Evolutionary conservation across 352 stramenopile species (phyloP), one percentile per base, ranked within the genome.

Genomic region (Blastocystis sp.): DNA sequence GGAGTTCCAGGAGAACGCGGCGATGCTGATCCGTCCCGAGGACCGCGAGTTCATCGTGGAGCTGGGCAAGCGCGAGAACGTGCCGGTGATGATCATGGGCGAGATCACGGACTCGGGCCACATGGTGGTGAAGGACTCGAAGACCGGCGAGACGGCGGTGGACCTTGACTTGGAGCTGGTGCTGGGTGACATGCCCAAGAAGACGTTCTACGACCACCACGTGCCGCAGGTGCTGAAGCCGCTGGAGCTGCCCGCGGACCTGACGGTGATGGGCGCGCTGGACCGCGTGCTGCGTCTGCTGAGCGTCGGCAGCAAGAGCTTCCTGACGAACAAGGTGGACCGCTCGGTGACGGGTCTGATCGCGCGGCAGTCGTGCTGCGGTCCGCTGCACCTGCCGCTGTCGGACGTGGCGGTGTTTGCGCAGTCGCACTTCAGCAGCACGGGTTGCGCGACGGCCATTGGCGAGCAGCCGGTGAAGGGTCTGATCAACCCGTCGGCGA

Each of bases 1-100:
- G 18, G 96, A 99, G 91, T 99, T 98, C 90, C 96, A 99, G 90
- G 96, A 99, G 89, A 98, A 98, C 88, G 97, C 98, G 87, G 95
- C 94, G 27, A 89, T 99, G 24, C 89, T 99, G 36, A 92, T 98
- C 61, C 90, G 91, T 61, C 90, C 93, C 4, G 90, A 94, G 56
- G 91, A 97, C 84, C 89, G 91, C 4, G 91, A 94, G 6, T 81
- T 97, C 8, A 97, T 99, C 87, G 88, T 94, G 87, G 91, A 91
- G 84, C 97, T 99, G 79, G 97, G 94, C 44, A 90, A 92, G 67
- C 92, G 96, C 56, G 96, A 99, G 90, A 97, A 98, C 86, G 98
- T 96, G 76, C 94, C 94, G 32, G 94, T 97, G 79, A 89, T 93
- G 24, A 91, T 98, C 51, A 88, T 99, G 4, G 96, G 96, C 40